phyloP scores from a whole-genome alignment of 257 asterid genomes.

The Capsicum baccatum region DNA sequence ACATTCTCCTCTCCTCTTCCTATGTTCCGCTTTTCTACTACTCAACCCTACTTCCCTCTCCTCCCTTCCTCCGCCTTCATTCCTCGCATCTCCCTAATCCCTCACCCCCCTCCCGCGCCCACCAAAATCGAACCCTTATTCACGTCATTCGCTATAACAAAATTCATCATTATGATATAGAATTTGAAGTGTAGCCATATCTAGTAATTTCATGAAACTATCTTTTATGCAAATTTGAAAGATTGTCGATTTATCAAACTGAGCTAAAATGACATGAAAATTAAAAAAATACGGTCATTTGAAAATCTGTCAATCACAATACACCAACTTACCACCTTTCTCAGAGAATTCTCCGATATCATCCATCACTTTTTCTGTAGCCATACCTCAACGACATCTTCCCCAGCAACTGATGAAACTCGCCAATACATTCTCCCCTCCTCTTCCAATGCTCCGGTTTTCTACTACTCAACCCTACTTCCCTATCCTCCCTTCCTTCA shows the following conservation, averaged over 20 bases:
- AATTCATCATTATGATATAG: slow-evolving; percentile 58
- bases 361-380: slow-evolving; percentile 70
- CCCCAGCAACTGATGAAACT: slow-evolving; percentile 71
- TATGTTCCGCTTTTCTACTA: slow-evolving; percentile 71
- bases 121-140: slow-evolving; percentile 51
- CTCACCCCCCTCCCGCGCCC: slow-evolving; percentile 28
- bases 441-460: slow-evolving; percentile 76
- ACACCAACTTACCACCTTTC: slow-evolving; percentile 66
- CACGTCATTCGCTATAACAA: slow-evolving; percentile 62
- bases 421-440: slow-evolving; percentile 78
- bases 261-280: no score
- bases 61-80: no score
- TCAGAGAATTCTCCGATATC: slow-evolving; percentile 82
- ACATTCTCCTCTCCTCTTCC: slow-evolving; percentile 88
- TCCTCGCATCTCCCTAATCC: no score
- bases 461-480: slow-evolving; percentile 85
- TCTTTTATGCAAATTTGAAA: no score
- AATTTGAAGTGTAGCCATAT: no score
- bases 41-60: slow-evolving; percentile 81
- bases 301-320: slow-evolving; percentile 65
- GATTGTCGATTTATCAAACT: no score
- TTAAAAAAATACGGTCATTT: not conserved
- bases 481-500: slow-evolving; percentile 48
- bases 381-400: slow-evolving; percentile 80
- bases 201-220: no score